Conservation (phyloP, 306 rosid species). For the Hippophae rhamnoides region DNA sequence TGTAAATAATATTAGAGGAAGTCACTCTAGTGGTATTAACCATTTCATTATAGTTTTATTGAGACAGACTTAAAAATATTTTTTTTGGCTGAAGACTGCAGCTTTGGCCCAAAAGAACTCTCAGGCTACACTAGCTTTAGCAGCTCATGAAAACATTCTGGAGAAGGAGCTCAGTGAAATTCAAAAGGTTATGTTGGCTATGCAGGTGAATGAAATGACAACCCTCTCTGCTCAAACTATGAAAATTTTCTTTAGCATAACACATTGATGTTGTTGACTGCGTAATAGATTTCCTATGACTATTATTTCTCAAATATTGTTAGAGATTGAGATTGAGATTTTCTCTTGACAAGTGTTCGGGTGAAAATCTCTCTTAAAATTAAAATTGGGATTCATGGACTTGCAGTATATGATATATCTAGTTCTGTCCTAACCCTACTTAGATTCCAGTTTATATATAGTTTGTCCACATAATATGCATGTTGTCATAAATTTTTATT, state of each 20-base stretch:
- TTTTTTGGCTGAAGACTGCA: constrained; percentile 59
- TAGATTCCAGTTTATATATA: too few relatives aligned
- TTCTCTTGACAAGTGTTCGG: neutral
- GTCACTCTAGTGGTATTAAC: too few relatives aligned
- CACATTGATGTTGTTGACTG: constrained; percentile 1
- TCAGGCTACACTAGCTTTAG: constrained; percentile 74
- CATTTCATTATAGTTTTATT: neutral
- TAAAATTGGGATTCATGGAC: too few relatives aligned
- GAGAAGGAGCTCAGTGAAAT: constrained; percentile 90
- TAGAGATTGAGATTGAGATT: neutral
- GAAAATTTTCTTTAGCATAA: too few relatives aligned
- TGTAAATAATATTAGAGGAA: neutral
- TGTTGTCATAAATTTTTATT: neutral
- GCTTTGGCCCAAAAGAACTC: constrained; percentile 72
- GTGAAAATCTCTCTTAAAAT: neutral
- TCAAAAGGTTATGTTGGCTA: constrained; percentile 77
- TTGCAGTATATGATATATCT: too few relatives aligned
- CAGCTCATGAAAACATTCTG: constrained; percentile 58
- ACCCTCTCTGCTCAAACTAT: neutral
- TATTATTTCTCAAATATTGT: neutral
- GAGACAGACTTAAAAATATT: neutral
- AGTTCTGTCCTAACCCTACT: too few relatives aligned
- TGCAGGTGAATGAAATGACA: constrained; percentile 57
- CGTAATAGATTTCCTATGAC: neutral
- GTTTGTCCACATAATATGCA: neutral